Conservation (phyloP, 768 basidiomycete genomes). For the Leccinum sublutescens region DNA sequence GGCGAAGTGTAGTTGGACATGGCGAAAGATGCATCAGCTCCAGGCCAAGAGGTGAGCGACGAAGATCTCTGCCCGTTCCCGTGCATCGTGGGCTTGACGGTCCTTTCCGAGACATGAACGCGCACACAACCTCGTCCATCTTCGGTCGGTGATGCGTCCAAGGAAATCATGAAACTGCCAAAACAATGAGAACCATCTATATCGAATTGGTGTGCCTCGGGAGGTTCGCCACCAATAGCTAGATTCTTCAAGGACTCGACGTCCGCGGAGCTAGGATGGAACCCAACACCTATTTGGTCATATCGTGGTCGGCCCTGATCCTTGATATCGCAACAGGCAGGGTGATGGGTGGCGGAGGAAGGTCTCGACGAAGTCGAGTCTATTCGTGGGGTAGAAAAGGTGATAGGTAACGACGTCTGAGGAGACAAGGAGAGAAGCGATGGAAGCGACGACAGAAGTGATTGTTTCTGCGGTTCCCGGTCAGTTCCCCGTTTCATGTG, state of each 20-base stretch:
- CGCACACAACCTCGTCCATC: conserved; percentile 73
- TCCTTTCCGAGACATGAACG: conserved; percentile 59
- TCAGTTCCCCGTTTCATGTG: conserved; percentile 12
- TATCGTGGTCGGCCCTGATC: conserved; percentile 57
- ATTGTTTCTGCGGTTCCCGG: conserved; percentile 44
- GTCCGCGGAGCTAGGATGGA: conserved; percentile 49
- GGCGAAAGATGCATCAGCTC: conserved; percentile 15
- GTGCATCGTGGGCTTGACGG: conserved; percentile 11
- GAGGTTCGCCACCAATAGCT: conserved; percentile 31
- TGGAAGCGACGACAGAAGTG: conserved; percentile 75
- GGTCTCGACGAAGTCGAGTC: conserved; percentile 34
- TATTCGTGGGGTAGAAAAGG: conserved; percentile 54
- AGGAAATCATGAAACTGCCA: conserved; percentile 66
- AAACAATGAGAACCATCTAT: conserved; percentile 44
- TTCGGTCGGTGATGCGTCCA: conserved; percentile 61
- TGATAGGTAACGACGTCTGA: conserved; percentile 52
- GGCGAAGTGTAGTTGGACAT: conserved; percentile 30
- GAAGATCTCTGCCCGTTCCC: conserved; percentile 18
- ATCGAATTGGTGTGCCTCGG: conserved; percentile 54
- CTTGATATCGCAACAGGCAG: conserved; percentile 44
- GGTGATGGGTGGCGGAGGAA: conserved; percentile 39
- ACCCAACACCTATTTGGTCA: conserved; percentile 34
- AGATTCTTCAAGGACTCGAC: conserved; percentile 30
- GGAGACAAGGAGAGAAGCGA: conserved; percentile 68
- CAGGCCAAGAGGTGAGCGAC: conserved; percentile 29